Base-by-base conservation (phyloP, 2,329 filamentous ascomycete genomes). In the Aspergillus costaricaensis region DNA sequence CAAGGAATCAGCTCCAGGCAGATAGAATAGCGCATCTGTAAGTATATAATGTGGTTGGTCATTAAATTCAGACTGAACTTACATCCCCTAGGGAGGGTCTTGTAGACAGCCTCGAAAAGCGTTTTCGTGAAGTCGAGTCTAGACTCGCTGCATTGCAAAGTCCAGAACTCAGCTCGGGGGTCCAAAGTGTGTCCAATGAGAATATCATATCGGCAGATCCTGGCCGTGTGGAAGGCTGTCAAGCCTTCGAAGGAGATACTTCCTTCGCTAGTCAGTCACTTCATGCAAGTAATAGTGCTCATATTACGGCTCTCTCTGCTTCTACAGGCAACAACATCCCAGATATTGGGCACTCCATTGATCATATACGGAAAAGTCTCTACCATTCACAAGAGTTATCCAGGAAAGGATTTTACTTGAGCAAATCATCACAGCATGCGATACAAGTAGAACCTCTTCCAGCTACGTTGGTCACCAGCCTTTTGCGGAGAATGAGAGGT, bases 251-350 rank as follows among this genome's bases (percentile, higher is more conserved):
- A 15, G 57, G 57, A 14, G 32, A 49, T 15, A n/a, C 51, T 32
- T 59, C 57, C 10, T 59, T 59, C 27, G 27, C 41, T 12, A 55
- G 14, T 12, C 41, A 55, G 15, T 59, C 57, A 5, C 50, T 59
- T 5, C 57, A 59, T 10, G 50, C 32, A 2, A 59, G 50, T 12
- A 41, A 50, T 4, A 49, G 30, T 21, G 57, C 57, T 15, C 57
- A 54, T 30, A n/a, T 27, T 3, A 41, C 44, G 43, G 55, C 47
- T 14, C 43, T 50, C 19, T 50, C 47, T n/a, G 19, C 23, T 23
- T 23, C 23, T 23, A 23, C 6, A 23, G 23, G 23, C 23, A 23
- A 19, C 19, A 21, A 43, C 51, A 47, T n/a, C n/a, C 44, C 55
- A 32, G 47, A 36, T n/a, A 43, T 57, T 10, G 21, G 52, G 6